Conservation (phyloP, 345 rosid species). For the Pugionium cornutum region DNA sequence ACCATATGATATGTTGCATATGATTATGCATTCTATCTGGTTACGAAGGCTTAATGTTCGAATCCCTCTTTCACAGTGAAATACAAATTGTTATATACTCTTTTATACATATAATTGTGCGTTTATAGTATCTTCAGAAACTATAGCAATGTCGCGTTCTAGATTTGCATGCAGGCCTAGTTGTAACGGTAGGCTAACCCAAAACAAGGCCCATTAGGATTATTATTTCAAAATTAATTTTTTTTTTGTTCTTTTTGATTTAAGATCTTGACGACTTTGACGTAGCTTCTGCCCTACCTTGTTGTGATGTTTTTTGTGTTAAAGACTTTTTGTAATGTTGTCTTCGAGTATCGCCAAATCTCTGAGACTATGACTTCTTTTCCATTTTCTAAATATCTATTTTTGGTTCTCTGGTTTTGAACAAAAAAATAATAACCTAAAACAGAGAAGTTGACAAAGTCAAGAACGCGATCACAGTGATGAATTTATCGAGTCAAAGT, state of each 20-base stretch:
- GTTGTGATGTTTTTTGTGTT: no score
- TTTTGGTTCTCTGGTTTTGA: constrained; percentile 8
- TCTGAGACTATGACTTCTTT: constrained; percentile 13
- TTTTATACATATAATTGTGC: constrained; percentile 10
- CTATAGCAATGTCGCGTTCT: constrained; percentile 5
- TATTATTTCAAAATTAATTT: no score
- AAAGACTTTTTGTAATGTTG: neutral
- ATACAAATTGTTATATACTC: neutral
- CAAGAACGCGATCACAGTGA: constrained; percentile 27
- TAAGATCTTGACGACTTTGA: neutral
- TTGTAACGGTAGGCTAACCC: constrained; percentile 6
- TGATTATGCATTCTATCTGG: constrained; percentile 74
- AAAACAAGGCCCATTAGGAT: constrained; percentile 11
- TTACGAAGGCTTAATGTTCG: constrained; percentile 60
- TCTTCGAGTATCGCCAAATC: neutral
- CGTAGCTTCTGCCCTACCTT: neutral
- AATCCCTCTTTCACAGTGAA: constrained; percentile 32
- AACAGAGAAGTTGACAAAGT: constrained; percentile 31
- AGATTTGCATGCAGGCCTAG: neutral
- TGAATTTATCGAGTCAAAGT: constrained; percentile 30
- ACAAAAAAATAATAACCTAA: neutral
- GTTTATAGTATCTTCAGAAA: neutral
- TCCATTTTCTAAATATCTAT: neutral
- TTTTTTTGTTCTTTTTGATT: neutral
- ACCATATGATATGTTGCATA: constrained; percentile 62